A percentile compares a stretch with the other conserved stretches of the same genome.
Evolutionary conservation across 2,329 filamentous ascomycete genomes (phyloP).

Genomic region (Elsinoe perseae): DNA sequence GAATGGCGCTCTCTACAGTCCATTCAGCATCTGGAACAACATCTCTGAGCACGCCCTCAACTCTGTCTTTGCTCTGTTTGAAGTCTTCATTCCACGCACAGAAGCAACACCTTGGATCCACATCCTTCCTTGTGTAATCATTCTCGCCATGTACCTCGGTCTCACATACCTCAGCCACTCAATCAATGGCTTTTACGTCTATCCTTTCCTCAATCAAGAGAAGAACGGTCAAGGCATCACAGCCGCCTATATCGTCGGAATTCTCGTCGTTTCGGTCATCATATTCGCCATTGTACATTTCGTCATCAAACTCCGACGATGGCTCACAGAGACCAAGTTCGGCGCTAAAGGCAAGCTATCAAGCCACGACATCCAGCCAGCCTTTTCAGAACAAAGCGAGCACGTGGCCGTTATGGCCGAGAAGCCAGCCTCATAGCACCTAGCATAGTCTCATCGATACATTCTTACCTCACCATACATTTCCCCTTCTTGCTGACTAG

Average conservation of each 20-base stretch:
- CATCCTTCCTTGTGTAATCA: conserved; percentile 58
- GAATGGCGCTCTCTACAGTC: conserved; percentile 27
- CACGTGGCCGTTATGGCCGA: background rate
- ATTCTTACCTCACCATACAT: too few species aligned
- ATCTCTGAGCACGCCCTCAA: conserved; percentile 71
- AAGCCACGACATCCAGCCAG: conserved; percentile 19
- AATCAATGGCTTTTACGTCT: conserved; percentile 66
- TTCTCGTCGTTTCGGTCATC: conserved; percentile 33
- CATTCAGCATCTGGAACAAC: conserved; percentile 47
- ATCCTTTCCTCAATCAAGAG: conserved; percentile 62
- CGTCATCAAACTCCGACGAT: conserved; percentile 32
- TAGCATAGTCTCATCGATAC: background rate
- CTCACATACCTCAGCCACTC: conserved; percentile 66
- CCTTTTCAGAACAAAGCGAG: background rate
- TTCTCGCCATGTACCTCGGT: conserved; percentile 63
- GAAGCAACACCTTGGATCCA: conserved; percentile 56
- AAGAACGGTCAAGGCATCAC: conserved; percentile 44
- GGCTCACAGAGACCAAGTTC: conserved; percentile 40
- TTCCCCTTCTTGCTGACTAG: background rate
- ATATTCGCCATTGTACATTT: conserved; percentile 37
- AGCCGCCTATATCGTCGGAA: conserved; percentile 54
- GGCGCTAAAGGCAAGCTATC: conserved; percentile 35
- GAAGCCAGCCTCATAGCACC: background rate
- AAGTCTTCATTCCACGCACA: conserved; percentile 62
- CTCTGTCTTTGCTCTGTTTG: conserved; percentile 63